A percentile compares a stretch with the other conserved stretches of the same genome.
These are phyloP conservation scores for Cynanchum wilfordii DNA, from an alignment of 257 asterid species.

Conservation along the genomic window DNA sequence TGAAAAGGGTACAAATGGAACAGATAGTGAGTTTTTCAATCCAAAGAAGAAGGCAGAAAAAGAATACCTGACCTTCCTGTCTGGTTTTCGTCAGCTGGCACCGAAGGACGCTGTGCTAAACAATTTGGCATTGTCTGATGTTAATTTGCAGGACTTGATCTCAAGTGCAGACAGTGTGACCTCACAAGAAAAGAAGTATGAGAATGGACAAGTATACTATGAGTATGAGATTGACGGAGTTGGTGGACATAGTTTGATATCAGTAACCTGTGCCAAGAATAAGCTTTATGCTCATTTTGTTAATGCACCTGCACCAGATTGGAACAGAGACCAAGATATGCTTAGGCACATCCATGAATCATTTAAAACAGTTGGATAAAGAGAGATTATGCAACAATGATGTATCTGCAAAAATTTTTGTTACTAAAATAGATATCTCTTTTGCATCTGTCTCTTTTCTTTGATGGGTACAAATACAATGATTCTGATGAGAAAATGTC, in stretches of 20 bases:
- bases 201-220: constrained; percentile 72
- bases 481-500: background rate
- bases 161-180: constrained; percentile 65
- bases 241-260: constrained; percentile 72
- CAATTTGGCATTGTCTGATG: constrained; percentile 83
- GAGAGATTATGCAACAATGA: background rate
- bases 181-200: constrained; percentile 67
- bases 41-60: constrained; percentile 80
- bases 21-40: constrained; percentile 87
- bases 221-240: constrained; percentile 76
- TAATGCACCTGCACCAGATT: constrained; percentile 74
- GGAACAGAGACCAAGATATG: constrained; percentile 69
- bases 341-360: constrained; percentile 78
- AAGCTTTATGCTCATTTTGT: constrained; percentile 94
- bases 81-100: constrained; percentile 66
- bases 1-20: constrained; percentile 90
- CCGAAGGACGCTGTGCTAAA: constrained; percentile 65
- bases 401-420: constrained; percentile 16
- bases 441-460: background rate
- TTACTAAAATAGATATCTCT: background rate
- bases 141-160: constrained; percentile 72
- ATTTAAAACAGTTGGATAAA: constrained; percentile 68
- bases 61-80: constrained; percentile 75
- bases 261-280: constrained; percentile 86
- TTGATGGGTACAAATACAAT: background rate